A percentile compares a stretch with the other conserved stretches of the same genome.
phyloP scores from a whole-genome alignment of 2,329 filamentous ascomycete species.

The Aspergillus aculeatus region DNA sequence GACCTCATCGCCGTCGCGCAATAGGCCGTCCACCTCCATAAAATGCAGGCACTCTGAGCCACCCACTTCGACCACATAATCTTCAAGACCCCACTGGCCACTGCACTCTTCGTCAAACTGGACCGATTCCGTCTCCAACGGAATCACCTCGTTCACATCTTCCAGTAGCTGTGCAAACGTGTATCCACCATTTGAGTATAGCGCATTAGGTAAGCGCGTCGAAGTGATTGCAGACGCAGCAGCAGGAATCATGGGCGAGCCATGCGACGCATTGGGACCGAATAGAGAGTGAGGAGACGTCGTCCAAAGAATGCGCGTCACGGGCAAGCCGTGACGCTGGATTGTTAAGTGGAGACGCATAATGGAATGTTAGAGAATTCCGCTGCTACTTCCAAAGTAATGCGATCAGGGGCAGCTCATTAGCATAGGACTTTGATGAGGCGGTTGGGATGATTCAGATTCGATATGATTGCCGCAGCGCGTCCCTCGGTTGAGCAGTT shows the following conservation, averaged over 20 bases:
- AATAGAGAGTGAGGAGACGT: constrained; percentile 49
- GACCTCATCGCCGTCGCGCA: constrained; percentile 82
- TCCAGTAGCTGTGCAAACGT: constrained; percentile 76
- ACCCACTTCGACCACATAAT: constrained; percentile 82
- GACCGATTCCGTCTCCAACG: constrained; percentile 65
- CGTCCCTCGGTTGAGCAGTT: background rate
- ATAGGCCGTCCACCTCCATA: constrained; percentile 64
- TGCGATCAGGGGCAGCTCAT: constrained; percentile 1
- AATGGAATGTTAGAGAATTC: constrained; percentile 17
- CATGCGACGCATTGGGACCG: constrained; percentile 25
- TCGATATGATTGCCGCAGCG: background rate
- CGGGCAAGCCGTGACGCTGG: constrained; percentile 70
- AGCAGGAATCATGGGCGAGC: constrained; percentile 22
- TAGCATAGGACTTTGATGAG: background rate
- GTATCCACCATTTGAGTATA: constrained; percentile 51
- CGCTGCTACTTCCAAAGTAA: constrained; percentile 1
- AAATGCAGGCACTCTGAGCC: constrained; percentile 89
- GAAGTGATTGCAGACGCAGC: constrained; percentile 36
- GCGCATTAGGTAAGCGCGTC: constrained; percentile 34
- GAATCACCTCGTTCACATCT: constrained; percentile 74
- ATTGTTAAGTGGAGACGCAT: constrained; percentile 75
- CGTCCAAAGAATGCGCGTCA: constrained; percentile 70
- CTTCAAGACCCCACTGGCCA: constrained; percentile 77
- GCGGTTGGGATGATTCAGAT: background rate
- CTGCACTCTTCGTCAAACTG: constrained; percentile 33